phyloP scores from a whole-genome alignment of 1,284 basidiomycete species.

The Sanguinoderma infundibulare region DNA sequence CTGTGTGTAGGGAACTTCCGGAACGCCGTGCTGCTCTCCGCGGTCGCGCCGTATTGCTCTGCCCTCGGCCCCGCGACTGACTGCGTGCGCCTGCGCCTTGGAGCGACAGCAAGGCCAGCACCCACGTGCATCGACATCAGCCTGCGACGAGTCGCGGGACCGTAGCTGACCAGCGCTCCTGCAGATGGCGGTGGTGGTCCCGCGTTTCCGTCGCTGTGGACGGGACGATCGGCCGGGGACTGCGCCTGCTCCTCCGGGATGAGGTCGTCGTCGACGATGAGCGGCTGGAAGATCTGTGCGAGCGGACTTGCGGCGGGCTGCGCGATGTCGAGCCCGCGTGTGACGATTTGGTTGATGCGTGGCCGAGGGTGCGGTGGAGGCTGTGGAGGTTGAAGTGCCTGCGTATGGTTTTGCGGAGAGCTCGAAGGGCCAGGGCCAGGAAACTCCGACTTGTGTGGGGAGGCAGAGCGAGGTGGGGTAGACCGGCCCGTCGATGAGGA shows the following conservation, averaged over 20 bases:
- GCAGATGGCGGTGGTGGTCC: background rate
- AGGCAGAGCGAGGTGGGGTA: slow-evolving; percentile 20
- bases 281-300: slow-evolving; percentile 73
- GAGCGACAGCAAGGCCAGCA: slow-evolving; percentile 23
- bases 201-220: background rate
- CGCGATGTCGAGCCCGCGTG: slow-evolving; percentile 44
- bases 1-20: slow-evolving; percentile 31
- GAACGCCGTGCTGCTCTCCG: slow-evolving; percentile 13
- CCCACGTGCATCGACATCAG: slow-evolving; percentile 48
- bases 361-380: slow-evolving; percentile 39
- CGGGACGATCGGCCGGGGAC: slow-evolving; percentile 18
- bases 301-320: slow-evolving; percentile 63
- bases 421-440: slow-evolving; percentile 19
- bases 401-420: slow-evolving; percentile 19
- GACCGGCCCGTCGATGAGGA: slow-evolving; percentile 19
- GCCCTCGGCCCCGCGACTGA: slow-evolving; percentile 9
- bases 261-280: slow-evolving; percentile 55
- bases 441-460: slow-evolving; percentile 26
- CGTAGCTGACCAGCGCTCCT: slow-evolving; percentile 52
- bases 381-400: slow-evolving; percentile 27
- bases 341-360: slow-evolving; percentile 52
- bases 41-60: slow-evolving; percentile 10
- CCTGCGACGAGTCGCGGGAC: slow-evolving; percentile 59
- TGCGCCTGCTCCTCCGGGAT: slow-evolving; percentile 39
- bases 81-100: slow-evolving; percentile 15